Evolutionary conservation across 495 filamentous ascomycete genomes (phyloP).

Genomic region (Oleoguttula mirabilis): DNA sequence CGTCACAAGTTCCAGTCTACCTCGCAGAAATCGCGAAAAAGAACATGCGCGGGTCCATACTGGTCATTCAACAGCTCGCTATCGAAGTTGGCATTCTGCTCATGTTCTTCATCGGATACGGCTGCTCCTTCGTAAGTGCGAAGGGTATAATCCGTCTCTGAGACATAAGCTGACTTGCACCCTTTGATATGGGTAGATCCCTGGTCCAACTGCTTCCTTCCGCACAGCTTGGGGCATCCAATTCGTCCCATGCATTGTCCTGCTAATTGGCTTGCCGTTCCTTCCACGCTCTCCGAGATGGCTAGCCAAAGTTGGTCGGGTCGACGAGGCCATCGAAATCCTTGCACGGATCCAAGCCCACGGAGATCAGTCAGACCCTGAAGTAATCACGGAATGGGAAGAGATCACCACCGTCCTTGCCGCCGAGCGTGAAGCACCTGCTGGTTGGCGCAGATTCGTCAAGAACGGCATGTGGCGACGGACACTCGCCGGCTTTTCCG

Average conservation of each 20-base stretch:
- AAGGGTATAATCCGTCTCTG: too few species aligned
- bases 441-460: conserved; percentile 49
- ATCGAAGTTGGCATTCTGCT: conserved; percentile 57
- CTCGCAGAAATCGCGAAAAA: conserved; percentile 62
- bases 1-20: conserved; percentile 72
- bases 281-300: conserved; percentile 55
- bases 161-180: too few species aligned
- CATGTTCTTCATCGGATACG: conserved; percentile 50
- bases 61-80: conserved; percentile 64
- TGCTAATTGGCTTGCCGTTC: conserved; percentile 55
- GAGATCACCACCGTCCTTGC: conserved; percentile 51
- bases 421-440: conserved; percentile 42
- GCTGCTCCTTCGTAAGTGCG: too few species aligned
- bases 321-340: conserved; percentile 52
- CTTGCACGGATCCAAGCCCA: conserved; percentile 59
- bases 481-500: conserved; percentile 54
- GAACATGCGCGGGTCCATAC: conserved; percentile 53
- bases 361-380: conserved; percentile 51
- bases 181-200: too few species aligned
- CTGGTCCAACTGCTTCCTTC: conserved; percentile 48
- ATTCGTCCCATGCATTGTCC: conserved; percentile 51
- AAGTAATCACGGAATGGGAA: conserved; percentile 60
- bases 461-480: conserved; percentile 58
- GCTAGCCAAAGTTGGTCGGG: conserved; percentile 54
- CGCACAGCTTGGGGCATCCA: conserved; percentile 63